Evolutionary conservation across 768 basidiomycete species (phyloP).

Genomic region (Russula brevipes): DNA sequence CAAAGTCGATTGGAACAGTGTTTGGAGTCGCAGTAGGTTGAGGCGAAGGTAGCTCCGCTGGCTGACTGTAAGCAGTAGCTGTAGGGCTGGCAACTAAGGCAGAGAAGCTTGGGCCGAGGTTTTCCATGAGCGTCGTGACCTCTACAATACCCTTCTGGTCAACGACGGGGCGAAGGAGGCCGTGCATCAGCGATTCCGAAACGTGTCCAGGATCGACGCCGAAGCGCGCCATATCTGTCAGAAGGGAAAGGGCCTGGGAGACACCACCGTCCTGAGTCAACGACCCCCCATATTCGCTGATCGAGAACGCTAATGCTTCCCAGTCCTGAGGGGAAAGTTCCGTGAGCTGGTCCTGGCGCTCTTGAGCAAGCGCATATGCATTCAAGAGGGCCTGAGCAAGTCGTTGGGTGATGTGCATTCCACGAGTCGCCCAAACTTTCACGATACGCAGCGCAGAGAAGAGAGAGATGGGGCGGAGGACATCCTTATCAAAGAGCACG

Average conservation of each 20-base stretch:
- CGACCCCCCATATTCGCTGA: conserved; percentile 21
- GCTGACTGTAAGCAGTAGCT: background rate
- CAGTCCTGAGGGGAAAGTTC: conserved; percentile 41
- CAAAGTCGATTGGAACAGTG: background rate
- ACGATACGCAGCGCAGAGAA: conserved; percentile 33
- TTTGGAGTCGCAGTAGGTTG: background rate
- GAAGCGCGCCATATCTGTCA: conserved; percentile 18
- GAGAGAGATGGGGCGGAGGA: conserved; percentile 12
- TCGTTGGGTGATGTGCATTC: conserved; percentile 32
- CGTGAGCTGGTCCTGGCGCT: conserved; percentile 27
- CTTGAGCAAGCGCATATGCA: conserved; percentile 40
- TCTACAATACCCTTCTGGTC: conserved; percentile 16
- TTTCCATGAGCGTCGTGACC: conserved; percentile 9
- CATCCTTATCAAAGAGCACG: conserved; percentile 19
- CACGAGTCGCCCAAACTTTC: conserved; percentile 33
- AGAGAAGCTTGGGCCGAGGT: conserved; percentile 34
- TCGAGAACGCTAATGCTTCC: conserved; percentile 43
- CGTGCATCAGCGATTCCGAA: conserved; percentile 10
- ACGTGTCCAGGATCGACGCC: conserved; percentile 9
- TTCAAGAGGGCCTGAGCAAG: conserved; percentile 41
- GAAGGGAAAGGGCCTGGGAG: conserved; percentile 23
- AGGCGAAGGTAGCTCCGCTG: conserved; percentile 16
- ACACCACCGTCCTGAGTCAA: conserved; percentile 16
- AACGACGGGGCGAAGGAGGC: conserved; percentile 12
- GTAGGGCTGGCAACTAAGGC: conserved; percentile 30